These are phyloP conservation scores for Cyclotella kingstonii DNA, from an alignment of 108 stramenopile genomes.

Conservation along the genomic window DNA sequence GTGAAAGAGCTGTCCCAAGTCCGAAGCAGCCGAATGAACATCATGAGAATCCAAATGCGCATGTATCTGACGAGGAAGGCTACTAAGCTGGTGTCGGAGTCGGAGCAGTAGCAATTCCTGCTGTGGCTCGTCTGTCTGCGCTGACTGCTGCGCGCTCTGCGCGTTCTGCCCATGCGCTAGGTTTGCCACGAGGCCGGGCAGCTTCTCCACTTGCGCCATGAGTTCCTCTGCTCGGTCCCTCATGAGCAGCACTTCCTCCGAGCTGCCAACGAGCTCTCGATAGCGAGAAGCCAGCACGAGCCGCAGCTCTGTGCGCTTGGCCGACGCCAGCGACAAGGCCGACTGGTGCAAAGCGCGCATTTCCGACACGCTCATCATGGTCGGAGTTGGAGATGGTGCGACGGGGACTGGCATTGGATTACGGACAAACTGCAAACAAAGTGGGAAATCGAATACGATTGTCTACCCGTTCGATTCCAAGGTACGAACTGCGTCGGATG, in stretches of 20 bases:
- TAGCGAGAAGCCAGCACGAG: conserved; percentile 84
- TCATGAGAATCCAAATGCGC: conserved; percentile 60
- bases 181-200: conserved; percentile 65
- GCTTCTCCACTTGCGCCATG: conserved; percentile 57
- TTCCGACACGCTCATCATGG: conserved; percentile 75
- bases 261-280: conserved; percentile 81
- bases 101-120: neutral
- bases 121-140: no score
- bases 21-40: conserved; percentile 66
- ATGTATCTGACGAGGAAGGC: conserved; percentile 51
- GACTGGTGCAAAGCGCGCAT: conserved; percentile 76
- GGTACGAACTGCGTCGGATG: no score
- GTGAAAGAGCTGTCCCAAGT: conserved; percentile 61
- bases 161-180: conserved; percentile 21
- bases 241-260: conserved; percentile 86
- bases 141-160: neutral
- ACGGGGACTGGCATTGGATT: no score
- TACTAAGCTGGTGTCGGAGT: conserved; percentile 34
- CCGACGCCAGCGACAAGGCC: conserved; percentile 76
- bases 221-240: conserved; percentile 72
- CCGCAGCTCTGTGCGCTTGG: conserved; percentile 83
- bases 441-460: no score
- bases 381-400: neutral
- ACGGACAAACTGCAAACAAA: no score
- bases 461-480: no score